phyloP scores from a whole-genome alignment of 345 rosid species.

The Populus davidiana region DNA sequence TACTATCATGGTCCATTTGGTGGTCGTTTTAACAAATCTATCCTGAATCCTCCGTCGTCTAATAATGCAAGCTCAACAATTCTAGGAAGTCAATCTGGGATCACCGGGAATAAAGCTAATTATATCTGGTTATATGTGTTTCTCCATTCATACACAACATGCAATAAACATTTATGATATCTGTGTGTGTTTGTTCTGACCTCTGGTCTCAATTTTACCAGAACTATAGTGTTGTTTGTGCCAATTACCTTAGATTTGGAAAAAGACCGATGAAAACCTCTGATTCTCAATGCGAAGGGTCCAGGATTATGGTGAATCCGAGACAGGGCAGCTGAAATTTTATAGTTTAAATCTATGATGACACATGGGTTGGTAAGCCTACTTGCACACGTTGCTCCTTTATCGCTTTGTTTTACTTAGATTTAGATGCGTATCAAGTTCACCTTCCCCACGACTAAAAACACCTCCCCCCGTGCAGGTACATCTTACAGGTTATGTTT shows the following conservation, averaged over 20 bases:
- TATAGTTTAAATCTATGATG: background rate
- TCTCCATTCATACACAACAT: background rate
- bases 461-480: too few relatives aligned
- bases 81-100: background rate
- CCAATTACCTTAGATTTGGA: background rate
- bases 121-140: background rate
- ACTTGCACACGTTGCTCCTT: background rate
- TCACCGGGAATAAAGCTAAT: background rate
- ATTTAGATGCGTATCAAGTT: background rate
- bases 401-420: background rate
- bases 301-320: background rate
- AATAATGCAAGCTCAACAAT: background rate
- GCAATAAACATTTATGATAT: background rate
- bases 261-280: background rate
- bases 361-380: background rate
- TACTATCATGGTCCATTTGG: conserved; percentile 44
- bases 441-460: too few relatives aligned
- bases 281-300: background rate
- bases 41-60: conserved; percentile 7
- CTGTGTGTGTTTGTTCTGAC: background rate
- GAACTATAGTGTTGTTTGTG: background rate
- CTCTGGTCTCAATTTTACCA: background rate
- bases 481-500: too few relatives aligned
- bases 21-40: conserved; percentile 3
- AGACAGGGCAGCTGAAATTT: background rate